phyloP scores from a whole-genome alignment of 352 stramenopile genomes.

The Elongisporangium undulatum region DNA sequence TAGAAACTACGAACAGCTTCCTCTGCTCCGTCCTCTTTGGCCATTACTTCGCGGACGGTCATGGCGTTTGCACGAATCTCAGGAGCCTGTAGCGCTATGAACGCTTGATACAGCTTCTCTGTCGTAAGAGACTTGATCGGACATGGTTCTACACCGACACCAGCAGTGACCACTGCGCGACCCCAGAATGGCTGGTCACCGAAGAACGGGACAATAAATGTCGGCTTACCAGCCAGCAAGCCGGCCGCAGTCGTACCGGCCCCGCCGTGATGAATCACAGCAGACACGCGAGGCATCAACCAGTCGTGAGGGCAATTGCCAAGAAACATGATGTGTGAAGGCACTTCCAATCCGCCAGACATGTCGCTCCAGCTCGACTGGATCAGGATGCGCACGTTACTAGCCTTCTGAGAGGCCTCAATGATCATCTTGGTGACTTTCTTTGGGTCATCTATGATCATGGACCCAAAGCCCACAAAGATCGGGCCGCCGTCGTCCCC shows the following conservation, averaged over 20 bases:
- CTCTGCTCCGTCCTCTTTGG: constrained; percentile 79
- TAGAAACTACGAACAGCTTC: constrained; percentile 87
- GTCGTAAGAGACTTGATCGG: constrained; percentile 78
- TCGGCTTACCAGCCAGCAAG: constrained; percentile 88
- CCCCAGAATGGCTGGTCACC: constrained; percentile 95
- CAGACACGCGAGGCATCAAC: constrained; percentile 86
- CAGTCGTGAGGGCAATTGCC: constrained; percentile 87
- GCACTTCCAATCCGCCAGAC: constrained; percentile 35
- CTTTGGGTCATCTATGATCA: constrained; percentile 84
- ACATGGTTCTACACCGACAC: constrained; percentile 84
- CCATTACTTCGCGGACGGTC: constrained; percentile 57
- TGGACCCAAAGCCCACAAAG: constrained; percentile 93
- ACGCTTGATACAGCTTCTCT: constrained; percentile 74
- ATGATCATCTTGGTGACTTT: constrained; percentile 82
- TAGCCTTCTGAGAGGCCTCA: constrained; percentile 50
- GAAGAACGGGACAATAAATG: constrained; percentile 94
- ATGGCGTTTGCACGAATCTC: constrained; percentile 47
- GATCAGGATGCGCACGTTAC: constrained; percentile 79
- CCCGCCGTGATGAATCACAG: constrained; percentile 78
- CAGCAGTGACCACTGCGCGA: constrained; percentile 70
- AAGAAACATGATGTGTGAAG: constrained; percentile 60
- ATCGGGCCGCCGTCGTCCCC: constrained; percentile 64
- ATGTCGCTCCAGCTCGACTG: constrained; percentile 89
- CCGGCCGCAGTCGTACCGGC: constrained; percentile 91
- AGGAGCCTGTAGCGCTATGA: constrained; percentile 53